phyloP scores from a whole-genome alignment of 768 basidiomycete species.

The Lactarius hatsudake region DNA sequence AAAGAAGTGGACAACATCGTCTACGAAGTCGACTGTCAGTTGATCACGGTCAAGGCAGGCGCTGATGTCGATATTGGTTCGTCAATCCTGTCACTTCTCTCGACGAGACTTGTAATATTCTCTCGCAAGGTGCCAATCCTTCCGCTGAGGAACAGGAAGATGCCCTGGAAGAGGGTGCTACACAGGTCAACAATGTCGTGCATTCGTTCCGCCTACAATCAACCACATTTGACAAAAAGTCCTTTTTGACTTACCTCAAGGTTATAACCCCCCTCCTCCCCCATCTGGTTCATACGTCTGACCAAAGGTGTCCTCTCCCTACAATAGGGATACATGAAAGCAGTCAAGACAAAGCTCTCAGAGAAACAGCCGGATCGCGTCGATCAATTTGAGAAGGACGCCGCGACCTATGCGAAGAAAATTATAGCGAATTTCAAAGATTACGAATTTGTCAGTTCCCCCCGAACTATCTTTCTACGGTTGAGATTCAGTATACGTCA shows the following conservation, averaged over 20 bases:
- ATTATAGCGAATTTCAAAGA: conserved; percentile 88
- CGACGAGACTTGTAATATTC: neutral
- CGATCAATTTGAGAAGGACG: conserved; percentile 77
- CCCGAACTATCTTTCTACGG: neutral
- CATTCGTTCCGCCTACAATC: conserved; percentile 86
- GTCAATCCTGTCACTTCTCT: conserved; percentile 27
- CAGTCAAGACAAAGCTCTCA: conserved; percentile 65
- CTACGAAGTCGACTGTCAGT: conserved; percentile 82
- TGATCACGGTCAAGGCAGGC: conserved; percentile 68
- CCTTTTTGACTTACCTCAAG: conserved; percentile 81
- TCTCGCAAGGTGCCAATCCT: conserved; percentile 76
- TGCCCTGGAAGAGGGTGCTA: conserved; percentile 72
- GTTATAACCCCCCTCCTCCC: conserved; percentile 36
- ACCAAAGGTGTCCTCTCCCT: conserved; percentile 2
- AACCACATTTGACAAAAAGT: conserved; percentile 88
- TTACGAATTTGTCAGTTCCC: conserved; percentile 77
- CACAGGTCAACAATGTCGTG: conserved; percentile 82
- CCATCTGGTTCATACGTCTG: conserved; percentile 12
- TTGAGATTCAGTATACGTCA: conserved; percentile 11
- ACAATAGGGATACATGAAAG: conserved; percentile 87
- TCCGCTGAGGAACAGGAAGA: conserved; percentile 88
- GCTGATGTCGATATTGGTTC: conserved; percentile 86
- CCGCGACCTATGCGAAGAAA: conserved; percentile 79
- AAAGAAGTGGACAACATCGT: conserved; percentile 75
- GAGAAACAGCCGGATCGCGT: conserved; percentile 66